phyloP scores from a whole-genome alignment of 306 rosid genomes.

The Benincasa hispida region DNA sequence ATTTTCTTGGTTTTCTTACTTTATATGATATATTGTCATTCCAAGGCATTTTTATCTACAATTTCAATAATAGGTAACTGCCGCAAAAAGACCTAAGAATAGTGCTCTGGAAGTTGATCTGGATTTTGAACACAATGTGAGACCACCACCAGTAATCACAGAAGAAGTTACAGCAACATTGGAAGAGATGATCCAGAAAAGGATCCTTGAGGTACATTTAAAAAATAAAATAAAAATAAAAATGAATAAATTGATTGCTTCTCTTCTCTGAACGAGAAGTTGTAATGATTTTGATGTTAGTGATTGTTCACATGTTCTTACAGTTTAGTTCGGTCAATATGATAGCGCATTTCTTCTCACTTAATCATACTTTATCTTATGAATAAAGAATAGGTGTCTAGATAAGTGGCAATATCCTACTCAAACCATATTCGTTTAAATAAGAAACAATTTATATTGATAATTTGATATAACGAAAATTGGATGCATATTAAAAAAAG shows the following conservation, averaged over 20 bases:
- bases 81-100: conserved; percentile 66
- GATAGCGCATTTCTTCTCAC: neutral
- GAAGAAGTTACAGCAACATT: conserved; percentile 73
- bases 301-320: neutral
- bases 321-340: neutral
- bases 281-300: neutral
- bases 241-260: too few relatives aligned
- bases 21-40: neutral
- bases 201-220: conserved; percentile 49
- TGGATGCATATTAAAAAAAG: too few relatives aligned
- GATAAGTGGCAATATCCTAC: neutral
- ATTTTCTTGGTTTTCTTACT: neutral
- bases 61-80: conserved; percentile 54
- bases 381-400: neutral
- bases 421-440: neutral
- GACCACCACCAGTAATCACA: conserved; percentile 82
- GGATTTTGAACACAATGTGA: conserved; percentile 81
- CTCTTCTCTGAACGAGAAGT: neutral
- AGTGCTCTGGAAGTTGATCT: conserved; percentile 86
- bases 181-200: conserved; percentile 69
- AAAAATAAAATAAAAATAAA: too few relatives aligned
- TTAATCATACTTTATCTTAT: neutral
- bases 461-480: neutral
- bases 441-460: neutral
- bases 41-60: conserved; percentile 1